Evolutionary conservation across 2,329 filamentous ascomycete genomes (phyloP).

Genomic region (Alternaria triticina): DNA sequence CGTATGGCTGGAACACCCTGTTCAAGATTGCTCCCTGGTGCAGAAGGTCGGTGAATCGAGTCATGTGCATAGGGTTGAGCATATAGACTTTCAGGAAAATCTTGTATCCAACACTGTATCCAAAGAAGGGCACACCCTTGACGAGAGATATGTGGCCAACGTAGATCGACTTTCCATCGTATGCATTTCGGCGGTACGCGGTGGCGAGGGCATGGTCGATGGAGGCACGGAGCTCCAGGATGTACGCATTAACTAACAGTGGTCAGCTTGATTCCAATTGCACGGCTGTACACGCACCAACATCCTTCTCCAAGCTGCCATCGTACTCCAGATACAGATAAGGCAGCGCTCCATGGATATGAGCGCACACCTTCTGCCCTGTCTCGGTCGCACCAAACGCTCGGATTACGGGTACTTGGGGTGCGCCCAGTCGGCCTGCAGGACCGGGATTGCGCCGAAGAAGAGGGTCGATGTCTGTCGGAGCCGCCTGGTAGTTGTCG

Average conservation of each 20-base stretch:
- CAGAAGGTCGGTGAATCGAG: conserved; percentile 83
- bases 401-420: conserved; percentile 83
- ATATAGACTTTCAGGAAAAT: conserved; percentile 96
- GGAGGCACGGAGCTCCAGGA: conserved; percentile 78
- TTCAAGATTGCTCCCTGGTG: conserved; percentile 89
- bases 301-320: conserved; percentile 69
- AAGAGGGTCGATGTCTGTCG: conserved; percentile 80
- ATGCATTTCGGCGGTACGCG: conserved; percentile 79
- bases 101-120: conserved; percentile 89
- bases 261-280: conserved; percentile 14
- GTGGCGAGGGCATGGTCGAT: conserved; percentile 90
- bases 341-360: conserved; percentile 93
- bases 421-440: conserved; percentile 66
- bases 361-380: conserved; percentile 93
- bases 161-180: conserved; percentile 72
- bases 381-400: conserved; percentile 93
- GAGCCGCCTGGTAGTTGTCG: conserved; percentile 86
- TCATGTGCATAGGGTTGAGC: conserved; percentile 85
- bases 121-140: conserved; percentile 95
- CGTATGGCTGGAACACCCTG: conserved; percentile 84
- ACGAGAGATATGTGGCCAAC: conserved; percentile 91
- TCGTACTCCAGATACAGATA: conserved; percentile 92
- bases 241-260: conserved; percentile 72
- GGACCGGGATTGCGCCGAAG: conserved; percentile 68
- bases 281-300: conserved; percentile 61